Base-by-base conservation (phyloP, 768 basidiomycete species). In the Boletus speciosus region DNA sequence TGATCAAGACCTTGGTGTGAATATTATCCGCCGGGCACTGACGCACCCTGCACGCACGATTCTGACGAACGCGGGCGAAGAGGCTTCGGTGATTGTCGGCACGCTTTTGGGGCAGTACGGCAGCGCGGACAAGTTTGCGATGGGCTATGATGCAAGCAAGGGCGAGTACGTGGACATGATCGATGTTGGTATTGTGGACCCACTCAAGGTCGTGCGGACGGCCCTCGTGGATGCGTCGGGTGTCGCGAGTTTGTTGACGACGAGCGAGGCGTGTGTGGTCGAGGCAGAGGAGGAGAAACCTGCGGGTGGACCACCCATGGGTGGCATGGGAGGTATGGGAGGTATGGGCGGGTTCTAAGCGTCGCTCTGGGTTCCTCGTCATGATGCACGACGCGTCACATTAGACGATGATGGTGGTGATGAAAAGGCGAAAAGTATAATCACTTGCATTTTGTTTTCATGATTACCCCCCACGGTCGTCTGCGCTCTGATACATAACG, bases 151-250 rank as follows among this genome's bases (percentile, higher is more conserved):
- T 61, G 93, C 95, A 25, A 80, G 84, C 65, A 88, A 87, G 76
- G 93, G 91, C 58, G 89, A 95, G 74, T 98, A 92, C 66, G 84
- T 88, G 42, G 92, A 98, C 73, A 94, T 98, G 93, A 88, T 98
- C 75, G 80, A 86, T 71, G 79, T 84, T 29, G 96, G 96, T 65
- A 97, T 98, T 62, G 87, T 98, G 42, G 96, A 98, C 75, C 95
- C 94, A 1, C 77, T 95, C 56, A 96, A 96, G 83, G 96, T 98
- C 47, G 95, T 97, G 47, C 78, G 92, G 63, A 96, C 93, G 3
- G 93, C 93, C 2, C 78, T 98, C 29, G 84, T 95, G 2, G 95
- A 98, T 68, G 95, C 96, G 0, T 78, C 82, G 23, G 94, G 96
- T 66, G 95, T 98, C n/a, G 93, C 95, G 4, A 89, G 85, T 58